Base-by-base conservation (phyloP, 495 filamentous ascomycete species). In the Tuber indicum region DNA sequence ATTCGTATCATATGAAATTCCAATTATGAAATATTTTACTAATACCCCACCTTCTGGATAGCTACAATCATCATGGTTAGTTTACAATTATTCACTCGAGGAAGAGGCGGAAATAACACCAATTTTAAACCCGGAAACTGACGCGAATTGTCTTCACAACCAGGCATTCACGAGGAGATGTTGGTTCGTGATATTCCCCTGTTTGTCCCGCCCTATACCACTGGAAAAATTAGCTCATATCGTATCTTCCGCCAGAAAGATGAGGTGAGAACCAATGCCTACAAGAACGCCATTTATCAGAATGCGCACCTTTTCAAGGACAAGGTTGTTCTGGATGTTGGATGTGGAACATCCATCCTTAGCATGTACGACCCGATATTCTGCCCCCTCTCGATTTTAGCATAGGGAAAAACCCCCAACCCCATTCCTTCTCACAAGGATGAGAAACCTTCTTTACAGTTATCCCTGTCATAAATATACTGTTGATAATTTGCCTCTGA, bases 271-370 rank as follows among this genome's bases (percentile, higher is more conserved):
- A 99, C 96, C 32, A 89, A 89, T 82, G 96, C 93, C 26, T 99
- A 99, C 87, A 94, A 96, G 86, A 94, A 98, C 85, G 90, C 96
- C 23, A 98, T 99, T 83, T 92, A 97, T 82, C 93, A 94, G 84
- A 97, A 99, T 86, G 91, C 91, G 85, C 90, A 97, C 85, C 89
- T 99, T 71, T 98, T 99, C 90, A 94, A 93, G 84, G 95, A 95
- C 86, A 99, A 98, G 87, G 90, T 95, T 26, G 96, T 99, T 74
- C 91, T 99, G 46, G 96, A 99, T 85, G 95, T 99, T 75, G 96
- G 96, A 84, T 99, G 96, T 86, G 96, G 96, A 84, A 98, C 96
- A 44, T 90, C 90, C 82, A 93, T 93, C 83, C 90, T 93, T 76
- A 93, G 91, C 91, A 93, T 93, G 92, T 94, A 86, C 76, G 90